These are phyloP conservation scores for Colletotrichum filicis DNA, from an alignment of 2,329 filamentous ascomycete genomes.

Conservation along the genomic window DNA sequence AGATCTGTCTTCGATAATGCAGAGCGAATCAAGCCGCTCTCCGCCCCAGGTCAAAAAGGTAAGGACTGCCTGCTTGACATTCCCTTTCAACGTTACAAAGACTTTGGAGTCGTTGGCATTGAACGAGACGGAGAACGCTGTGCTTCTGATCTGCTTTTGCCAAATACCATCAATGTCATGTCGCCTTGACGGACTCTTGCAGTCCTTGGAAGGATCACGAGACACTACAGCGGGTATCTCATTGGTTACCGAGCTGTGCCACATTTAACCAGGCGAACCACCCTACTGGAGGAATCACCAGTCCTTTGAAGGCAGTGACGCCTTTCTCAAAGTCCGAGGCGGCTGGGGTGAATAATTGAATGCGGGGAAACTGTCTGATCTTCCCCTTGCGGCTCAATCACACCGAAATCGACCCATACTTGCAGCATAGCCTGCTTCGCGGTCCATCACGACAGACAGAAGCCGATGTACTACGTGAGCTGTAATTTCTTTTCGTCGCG, in stretches of 20 bases:
- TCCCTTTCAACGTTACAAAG: background rate
- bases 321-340: background rate
- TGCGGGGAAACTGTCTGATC: background rate
- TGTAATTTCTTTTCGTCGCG: no score
- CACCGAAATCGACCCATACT: background rate
- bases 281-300: background rate
- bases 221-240: slow-evolving; percentile 35
- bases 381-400: background rate
- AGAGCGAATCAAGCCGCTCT: background rate
- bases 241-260: slow-evolving; percentile 13
- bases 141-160: background rate
- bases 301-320: background rate
- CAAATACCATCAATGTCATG: background rate
- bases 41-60: background rate
- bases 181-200: background rate
- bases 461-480: no score
- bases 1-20: no score
- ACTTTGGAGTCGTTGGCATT: background rate
- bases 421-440: background rate
- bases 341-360: background rate
- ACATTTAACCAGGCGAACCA: background rate
- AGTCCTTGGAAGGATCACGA: slow-evolving; percentile 28
- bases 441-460: background rate
- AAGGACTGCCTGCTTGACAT: background rate
- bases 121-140: background rate